Conservation (phyloP, 1,284 basidiomycete species). For the Cryptococcus sp. region DNA sequence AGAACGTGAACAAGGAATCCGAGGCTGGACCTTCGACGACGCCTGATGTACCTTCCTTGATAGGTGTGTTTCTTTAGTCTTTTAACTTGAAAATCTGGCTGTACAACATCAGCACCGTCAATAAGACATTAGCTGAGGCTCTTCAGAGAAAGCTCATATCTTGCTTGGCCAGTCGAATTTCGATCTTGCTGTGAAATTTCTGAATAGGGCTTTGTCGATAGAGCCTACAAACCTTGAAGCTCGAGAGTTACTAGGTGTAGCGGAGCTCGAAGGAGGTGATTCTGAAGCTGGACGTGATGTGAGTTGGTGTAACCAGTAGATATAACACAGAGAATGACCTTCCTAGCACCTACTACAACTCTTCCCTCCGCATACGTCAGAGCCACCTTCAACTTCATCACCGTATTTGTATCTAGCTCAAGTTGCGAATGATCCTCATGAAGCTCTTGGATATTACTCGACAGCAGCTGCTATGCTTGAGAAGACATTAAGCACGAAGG, state of each 20-base stretch:
- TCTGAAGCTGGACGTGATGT: constrained; percentile 68
- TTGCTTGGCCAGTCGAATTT: constrained; percentile 79
- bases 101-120: too few species aligned
- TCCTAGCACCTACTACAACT: constrained; percentile 50
- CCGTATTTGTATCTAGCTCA: constrained; percentile 89
- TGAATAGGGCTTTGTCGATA: constrained; percentile 63
- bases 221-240: constrained; percentile 65
- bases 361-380: constrained; percentile 56
- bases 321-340: too few species aligned
- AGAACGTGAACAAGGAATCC: neutral
- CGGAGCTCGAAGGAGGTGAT: constrained; percentile 72
- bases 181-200: constrained; percentile 69
- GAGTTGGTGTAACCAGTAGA: constrained; percentile 22
- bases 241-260: constrained; percentile 71
- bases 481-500: constrained; percentile 54
- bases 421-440: constrained; percentile 63
- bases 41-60: constrained; percentile 19
- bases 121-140: too few species aligned
- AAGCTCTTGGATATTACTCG: constrained; percentile 74
- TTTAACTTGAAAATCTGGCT: neutral
- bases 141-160: constrained; percentile 56
- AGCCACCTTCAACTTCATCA: constrained; percentile 60
- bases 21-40: constrained; percentile 4
- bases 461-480: constrained; percentile 71
- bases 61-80: constrained; percentile 17